These are phyloP conservation scores for Rutstroemia sp. DNA, from an alignment of 2,329 filamentous ascomycete species.

Conservation along the genomic window DNA sequence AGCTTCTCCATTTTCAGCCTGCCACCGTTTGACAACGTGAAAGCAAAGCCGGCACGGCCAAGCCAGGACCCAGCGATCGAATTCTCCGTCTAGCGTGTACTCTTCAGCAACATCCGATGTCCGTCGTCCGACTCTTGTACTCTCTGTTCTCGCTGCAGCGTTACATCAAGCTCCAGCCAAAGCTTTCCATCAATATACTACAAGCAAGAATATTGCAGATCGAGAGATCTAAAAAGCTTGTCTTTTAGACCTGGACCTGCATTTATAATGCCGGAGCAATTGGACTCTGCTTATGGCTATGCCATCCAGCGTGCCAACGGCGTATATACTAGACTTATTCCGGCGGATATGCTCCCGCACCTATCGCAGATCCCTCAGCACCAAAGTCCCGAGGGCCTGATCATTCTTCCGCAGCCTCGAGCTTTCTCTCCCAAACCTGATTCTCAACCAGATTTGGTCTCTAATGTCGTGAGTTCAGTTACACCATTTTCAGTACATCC, in stretches of 20 bases:
- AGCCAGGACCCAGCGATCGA: too few relatives aligned
- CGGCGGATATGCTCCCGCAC: slow-evolving; percentile 41
- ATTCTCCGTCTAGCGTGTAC: too few relatives aligned
- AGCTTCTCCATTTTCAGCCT: too few relatives aligned
- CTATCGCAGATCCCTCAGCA: slow-evolving; percentile 32
- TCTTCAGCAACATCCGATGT: too few relatives aligned
- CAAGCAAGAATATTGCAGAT: too few relatives aligned
- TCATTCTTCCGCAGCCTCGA: slow-evolving; percentile 23
- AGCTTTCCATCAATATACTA: too few relatives aligned
- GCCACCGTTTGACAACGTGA: too few relatives aligned
- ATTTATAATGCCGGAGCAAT: slow-evolving; percentile 17
- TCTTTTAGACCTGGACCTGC: slow-evolving; percentile 21
- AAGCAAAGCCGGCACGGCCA: too few relatives aligned
- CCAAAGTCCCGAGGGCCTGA: slow-evolving; percentile 25
- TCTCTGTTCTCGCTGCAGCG: too few relatives aligned
- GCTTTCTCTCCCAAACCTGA: slow-evolving; percentile 14
- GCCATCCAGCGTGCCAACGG: slow-evolving; percentile 48
- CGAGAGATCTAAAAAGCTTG: too few relatives aligned
- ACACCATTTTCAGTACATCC: background rate
- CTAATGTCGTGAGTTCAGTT: slow-evolving; percentile 14
- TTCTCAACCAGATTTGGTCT: slow-evolving; percentile 14
- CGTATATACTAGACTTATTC: slow-evolving; percentile 45
- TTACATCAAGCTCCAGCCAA: too few relatives aligned
- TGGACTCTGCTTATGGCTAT: slow-evolving; percentile 37
- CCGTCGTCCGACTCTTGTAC: too few relatives aligned